Conservation (phyloP, 2,329 filamentous ascomycete genomes). For the Neofusicoccum sp. region DNA sequence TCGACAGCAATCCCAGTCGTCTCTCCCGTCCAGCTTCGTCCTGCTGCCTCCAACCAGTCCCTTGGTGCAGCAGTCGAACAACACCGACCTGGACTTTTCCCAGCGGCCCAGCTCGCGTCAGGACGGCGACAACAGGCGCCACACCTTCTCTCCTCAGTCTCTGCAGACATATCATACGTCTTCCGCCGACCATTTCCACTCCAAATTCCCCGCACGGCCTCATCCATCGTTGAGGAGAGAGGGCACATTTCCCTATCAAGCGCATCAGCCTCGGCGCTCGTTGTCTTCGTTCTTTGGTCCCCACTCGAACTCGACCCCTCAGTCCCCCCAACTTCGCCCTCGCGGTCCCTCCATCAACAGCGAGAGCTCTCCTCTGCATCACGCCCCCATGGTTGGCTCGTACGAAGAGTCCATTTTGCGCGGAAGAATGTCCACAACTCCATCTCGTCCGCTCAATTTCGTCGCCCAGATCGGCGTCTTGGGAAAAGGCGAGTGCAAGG, state of each 20-base stretch:
- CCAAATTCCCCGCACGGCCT: background rate
- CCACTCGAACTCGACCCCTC: conserved; percentile 41
- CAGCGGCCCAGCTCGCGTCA: conserved; percentile 40
- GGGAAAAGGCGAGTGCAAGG: conserved; percentile 83
- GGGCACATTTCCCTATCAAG: conserved; percentile 65
- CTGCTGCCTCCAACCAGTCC: conserved; percentile 90
- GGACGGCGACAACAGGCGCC: conserved; percentile 58
- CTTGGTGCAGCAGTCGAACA: conserved; percentile 82
- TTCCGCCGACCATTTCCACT: conserved; percentile 22
- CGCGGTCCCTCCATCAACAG: conserved; percentile 65
- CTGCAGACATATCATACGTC: conserved; percentile 52
- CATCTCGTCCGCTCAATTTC: conserved; percentile 89
- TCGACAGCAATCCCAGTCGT: conserved; percentile 57
- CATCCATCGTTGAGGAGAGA: conserved; percentile 57
- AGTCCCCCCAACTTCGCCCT: conserved; percentile 50
- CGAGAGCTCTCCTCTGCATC: conserved; percentile 75
- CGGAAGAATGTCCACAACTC: conserved; percentile 93
- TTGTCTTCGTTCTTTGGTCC: conserved; percentile 58
- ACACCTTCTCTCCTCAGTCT: conserved; percentile 67
- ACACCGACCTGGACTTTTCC: conserved; percentile 69
- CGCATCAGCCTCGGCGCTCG: conserved; percentile 75
- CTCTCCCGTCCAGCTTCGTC: conserved; percentile 71
- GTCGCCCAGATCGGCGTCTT: conserved; percentile 93
- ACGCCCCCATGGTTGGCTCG: conserved; percentile 94
- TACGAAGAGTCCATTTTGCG: conserved; percentile 96